Evolutionary conservation across 176 grass and related monocot genomes (phyloP), one percentile per base, ranked within the genome.

Genomic region (Bromus sterilis): DNA sequence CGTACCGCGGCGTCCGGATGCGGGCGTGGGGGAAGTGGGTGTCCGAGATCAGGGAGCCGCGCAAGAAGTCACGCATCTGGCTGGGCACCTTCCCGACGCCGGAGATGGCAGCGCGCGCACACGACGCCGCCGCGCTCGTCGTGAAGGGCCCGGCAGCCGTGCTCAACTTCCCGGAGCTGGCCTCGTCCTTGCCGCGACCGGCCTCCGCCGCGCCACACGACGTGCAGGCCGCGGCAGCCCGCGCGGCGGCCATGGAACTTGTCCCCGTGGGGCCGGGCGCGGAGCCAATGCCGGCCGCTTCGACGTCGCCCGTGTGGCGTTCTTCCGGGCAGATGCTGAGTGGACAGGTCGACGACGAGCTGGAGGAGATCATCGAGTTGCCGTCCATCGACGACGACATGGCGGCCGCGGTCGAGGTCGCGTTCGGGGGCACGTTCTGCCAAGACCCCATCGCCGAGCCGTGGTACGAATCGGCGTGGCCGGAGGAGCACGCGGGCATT

Each of bases 31-130:
- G 94, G 6, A 97, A 97, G 89, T 97, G 91, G 94, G 94, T 97
- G 81, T 93, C 94, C 11, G 94, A 97, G 89, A 97, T 97, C 67
- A 85, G 94, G 15, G 94, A 91, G 91, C 94, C 94, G 18, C 89
- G 89, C 28, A 97, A 97, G 77, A 97, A 97, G 79, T 97, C 94
- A 5, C 94, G 94, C 55, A 97, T 97, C 84, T 97, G 94, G 94
- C 91, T 97, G 7, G 94, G 94, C 40, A 97, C 94, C 5, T 97
- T 97, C 84, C 86, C 89, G 7, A 91, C 89, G 26, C 77, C 94
- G 0, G 94, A 97, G 87, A 97, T 97, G 94, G 94, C 94, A 1
- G 94, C 94, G 39, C 89, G 91, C 31, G 94, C 94, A 8, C 94
- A 93, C 55, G 94, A 97, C 62, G 94, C 89, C 2, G 93, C 93